A percentile compares a stretch with the other conserved stretches of the same genome.
Evolutionary conservation across 306 rosid genomes (phyloP).

Genomic region (Lupinus albus): DNA sequence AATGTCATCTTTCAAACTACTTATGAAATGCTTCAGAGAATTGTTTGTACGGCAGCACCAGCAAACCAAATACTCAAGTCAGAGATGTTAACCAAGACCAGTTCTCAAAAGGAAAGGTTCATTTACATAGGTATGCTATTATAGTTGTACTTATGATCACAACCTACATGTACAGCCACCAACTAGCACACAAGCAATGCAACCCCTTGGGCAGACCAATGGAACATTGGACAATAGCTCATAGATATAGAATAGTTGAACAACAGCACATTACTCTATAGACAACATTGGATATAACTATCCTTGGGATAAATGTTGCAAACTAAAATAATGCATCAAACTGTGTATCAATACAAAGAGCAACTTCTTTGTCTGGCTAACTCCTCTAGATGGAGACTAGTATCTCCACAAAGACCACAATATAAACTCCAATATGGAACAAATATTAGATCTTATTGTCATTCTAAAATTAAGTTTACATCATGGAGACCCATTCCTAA

Average conservation of each 20-base stretch:
- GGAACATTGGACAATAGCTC: too few species aligned
- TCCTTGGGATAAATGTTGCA: too few species aligned
- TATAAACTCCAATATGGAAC: neutral
- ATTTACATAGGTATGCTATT: neutral
- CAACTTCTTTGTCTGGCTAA: too few species aligned
- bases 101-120: neutral
- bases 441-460: neutral
- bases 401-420: too few species aligned
- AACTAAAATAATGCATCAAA: too few species aligned
- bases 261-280: neutral
- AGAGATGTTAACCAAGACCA: neutral
- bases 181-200: too few species aligned
- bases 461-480: neutral
- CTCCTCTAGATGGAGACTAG: too few species aligned
- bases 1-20: neutral
- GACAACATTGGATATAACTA: too few species aligned
- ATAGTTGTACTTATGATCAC: neutral
- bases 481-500: slow-evolving; percentile 3
- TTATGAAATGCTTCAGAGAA: slow-evolving; percentile 14
- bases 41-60: neutral
- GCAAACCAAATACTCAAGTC: neutral
- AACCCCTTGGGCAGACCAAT: too few species aligned
- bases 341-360: too few species aligned
- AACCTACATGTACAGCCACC: too few species aligned
- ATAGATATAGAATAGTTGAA: neutral